A percentile compares a stretch with the other conserved stretches of the same genome.
Evolutionary conservation across 2,329 filamentous ascomycete species (phyloP).

Genomic region (Graphilbum sp.): DNA sequence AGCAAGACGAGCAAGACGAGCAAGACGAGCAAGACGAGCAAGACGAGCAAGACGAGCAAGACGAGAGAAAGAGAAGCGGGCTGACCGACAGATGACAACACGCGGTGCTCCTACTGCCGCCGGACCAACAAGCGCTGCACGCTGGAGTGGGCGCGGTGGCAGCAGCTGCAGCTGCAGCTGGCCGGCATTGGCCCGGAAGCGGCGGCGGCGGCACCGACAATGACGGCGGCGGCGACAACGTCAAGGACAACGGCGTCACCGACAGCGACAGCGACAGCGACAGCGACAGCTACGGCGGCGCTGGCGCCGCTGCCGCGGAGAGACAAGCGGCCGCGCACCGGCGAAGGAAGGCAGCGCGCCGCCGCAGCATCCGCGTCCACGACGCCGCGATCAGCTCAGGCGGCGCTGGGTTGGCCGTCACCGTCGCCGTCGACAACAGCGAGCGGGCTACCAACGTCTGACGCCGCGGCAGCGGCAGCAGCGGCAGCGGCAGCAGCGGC

Average conservation of each 20-base stretch:
- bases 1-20: neutral
- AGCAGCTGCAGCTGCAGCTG: constrained; percentile 3
- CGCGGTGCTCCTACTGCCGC: constrained; percentile 11
- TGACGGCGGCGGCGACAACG: neutral
- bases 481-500: too few species aligned
- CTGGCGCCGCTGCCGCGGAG: neutral
- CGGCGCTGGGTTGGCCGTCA: too few species aligned
- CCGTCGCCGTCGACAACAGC: too few species aligned
- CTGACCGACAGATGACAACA: too few species aligned
- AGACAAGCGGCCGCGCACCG: too few species aligned
- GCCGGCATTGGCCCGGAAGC: too few species aligned
- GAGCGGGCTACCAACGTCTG: too few species aligned
- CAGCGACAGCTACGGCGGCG: neutral
- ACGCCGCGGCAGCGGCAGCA: too few species aligned
- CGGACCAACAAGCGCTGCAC: constrained; percentile 12
- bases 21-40: too few species aligned
- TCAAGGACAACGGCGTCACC: neutral
- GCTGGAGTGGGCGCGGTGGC: constrained; percentile 11
- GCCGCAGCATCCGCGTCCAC: neutral
- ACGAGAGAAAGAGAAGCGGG: too few species aligned
- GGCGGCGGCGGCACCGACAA: neutral
- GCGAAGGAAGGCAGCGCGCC: too few species aligned
- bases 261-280: neutral
- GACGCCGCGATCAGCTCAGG: neutral
- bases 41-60: too few species aligned